A percentile compares a stretch with the other conserved stretches of the same genome.
Conservation (phyloP, 352 stramenopile species). For the Phytopythium aichiense region DNA sequence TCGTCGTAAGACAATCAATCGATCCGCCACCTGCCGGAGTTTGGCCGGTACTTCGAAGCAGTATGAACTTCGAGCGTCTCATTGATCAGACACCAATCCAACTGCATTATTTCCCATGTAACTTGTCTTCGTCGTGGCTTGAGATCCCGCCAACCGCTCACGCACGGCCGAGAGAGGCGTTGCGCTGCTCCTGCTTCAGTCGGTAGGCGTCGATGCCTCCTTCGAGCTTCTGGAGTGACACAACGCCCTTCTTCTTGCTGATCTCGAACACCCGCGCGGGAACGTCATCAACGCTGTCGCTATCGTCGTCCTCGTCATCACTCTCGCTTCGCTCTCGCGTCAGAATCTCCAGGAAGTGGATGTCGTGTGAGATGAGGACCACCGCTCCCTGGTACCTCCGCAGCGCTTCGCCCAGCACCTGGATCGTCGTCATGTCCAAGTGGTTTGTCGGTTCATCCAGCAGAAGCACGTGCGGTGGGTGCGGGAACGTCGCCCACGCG, state of each 20-base stretch:
- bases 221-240: slow-evolving; percentile 26
- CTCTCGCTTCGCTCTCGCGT: slow-evolving; percentile 15
- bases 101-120: slow-evolving; percentile 5
- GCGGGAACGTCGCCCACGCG: slow-evolving; percentile 57
- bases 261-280: slow-evolving; percentile 42
- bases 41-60: not conserved
- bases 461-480: slow-evolving; percentile 89
- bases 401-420: slow-evolving; percentile 60
- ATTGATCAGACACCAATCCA: slow-evolving; percentile 2
- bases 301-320: slow-evolving; percentile 13
- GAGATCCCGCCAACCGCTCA: slow-evolving; percentile 8
- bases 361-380: slow-evolving; percentile 63
- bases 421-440: slow-evolving; percentile 90
- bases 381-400: slow-evolving; percentile 50
- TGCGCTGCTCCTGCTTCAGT: slow-evolving; percentile 38
- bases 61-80: not conserved
- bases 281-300: not conserved
- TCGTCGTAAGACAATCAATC: not conserved
- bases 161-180: slow-evolving; percentile 34
- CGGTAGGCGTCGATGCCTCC: slow-evolving; percentile 31
- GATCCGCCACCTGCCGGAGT: not conserved
- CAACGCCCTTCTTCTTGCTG: slow-evolving; percentile 42
- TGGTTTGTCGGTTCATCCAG: slow-evolving; percentile 92
- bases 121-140: not conserved
- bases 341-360: slow-evolving; percentile 55